Conservation (phyloP, 306 rosid genomes). For the Cicer judaicum region DNA sequence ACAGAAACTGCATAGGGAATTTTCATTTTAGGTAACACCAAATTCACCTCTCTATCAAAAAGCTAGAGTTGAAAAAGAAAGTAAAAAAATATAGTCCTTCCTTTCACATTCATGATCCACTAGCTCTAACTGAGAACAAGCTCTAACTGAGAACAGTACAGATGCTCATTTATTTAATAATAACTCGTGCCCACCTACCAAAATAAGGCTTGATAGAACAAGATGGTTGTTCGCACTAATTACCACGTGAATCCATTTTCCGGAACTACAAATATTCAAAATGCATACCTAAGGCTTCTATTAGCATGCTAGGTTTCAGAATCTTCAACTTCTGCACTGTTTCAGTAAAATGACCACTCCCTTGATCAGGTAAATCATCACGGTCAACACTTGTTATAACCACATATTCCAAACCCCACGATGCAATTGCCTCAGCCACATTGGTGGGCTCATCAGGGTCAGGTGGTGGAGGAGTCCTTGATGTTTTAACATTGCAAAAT, state of each 20-base stretch:
- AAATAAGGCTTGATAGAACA: constrained; percentile 9
- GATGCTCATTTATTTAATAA: neutral
- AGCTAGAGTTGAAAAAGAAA: constrained; percentile 26
- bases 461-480: constrained; percentile 93
- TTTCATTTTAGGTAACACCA: constrained; percentile 5
- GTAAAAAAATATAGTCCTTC: constrained; percentile 16
- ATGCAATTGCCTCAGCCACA: constrained; percentile 98
- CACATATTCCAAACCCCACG: constrained; percentile 99
- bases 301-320: constrained; percentile 87
- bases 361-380: constrained; percentile 96
- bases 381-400: constrained; percentile 98
- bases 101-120: constrained; percentile 29
- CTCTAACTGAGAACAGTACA: constrained; percentile 27
- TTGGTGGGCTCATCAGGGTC: constrained; percentile 94
- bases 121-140: constrained; percentile 30
- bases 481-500: constrained; percentile 97
- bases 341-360: constrained; percentile 94
- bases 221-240: neutral
- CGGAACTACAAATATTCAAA: constrained; percentile 22
- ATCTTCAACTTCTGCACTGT: constrained; percentile 87
- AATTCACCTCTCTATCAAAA: constrained; percentile 15
- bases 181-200: neutral
- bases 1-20: constrained; percentile 24
- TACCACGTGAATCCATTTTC: constrained; percentile 29
- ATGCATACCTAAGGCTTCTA: constrained; percentile 86